Evolutionary conservation across 2,329 filamentous ascomycete species (phyloP).

Genomic region (Colletotrichum gigasporum): DNA sequence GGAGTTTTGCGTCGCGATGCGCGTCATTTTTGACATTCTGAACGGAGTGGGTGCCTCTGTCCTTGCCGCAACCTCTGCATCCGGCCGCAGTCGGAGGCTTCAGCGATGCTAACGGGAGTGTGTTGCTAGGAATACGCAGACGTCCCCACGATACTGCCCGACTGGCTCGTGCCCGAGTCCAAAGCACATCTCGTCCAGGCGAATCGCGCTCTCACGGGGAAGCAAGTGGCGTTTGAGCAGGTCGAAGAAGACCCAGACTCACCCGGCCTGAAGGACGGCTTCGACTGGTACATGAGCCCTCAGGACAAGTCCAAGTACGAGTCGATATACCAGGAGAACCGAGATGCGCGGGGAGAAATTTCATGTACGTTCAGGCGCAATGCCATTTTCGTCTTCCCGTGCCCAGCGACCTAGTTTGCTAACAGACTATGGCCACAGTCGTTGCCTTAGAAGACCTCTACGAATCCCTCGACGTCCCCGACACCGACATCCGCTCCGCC

Average conservation of each 20-base stretch:
- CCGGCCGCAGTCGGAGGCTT: neutral
- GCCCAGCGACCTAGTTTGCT: neutral
- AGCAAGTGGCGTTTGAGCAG: slow-evolving; percentile 84
- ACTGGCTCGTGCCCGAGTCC: slow-evolving; percentile 97
- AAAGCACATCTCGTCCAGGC: slow-evolving; percentile 92
- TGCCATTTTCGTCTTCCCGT: neutral
- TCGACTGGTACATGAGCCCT: slow-evolving; percentile 99
- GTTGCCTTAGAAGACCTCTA: slow-evolving; percentile 84
- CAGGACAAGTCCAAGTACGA: slow-evolving; percentile 93
- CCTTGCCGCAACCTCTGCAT: neutral
- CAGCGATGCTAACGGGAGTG: slow-evolving; percentile 3
- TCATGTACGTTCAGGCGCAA: slow-evolving; percentile 65
- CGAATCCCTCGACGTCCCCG: slow-evolving; percentile 77
- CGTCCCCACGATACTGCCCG: slow-evolving; percentile 85
- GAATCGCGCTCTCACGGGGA: slow-evolving; percentile 79
- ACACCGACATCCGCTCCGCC: slow-evolving; percentile 85
- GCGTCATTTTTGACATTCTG: slow-evolving; percentile 95
- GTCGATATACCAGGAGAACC: slow-evolving; percentile 94
- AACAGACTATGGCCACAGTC: slow-evolving; percentile 60
- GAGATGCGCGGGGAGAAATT: slow-evolving; percentile 86
- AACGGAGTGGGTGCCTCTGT: slow-evolving; percentile 77
- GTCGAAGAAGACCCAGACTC: slow-evolving; percentile 86
- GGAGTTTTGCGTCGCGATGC: slow-evolving; percentile 99
- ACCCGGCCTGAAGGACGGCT: slow-evolving; percentile 89
- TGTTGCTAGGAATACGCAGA: slow-evolving; percentile 81